A percentile compares a stretch with the other conserved stretches of the same genome.
phyloP scores from a whole-genome alignment of 192 early-diverging fungal species.

The Pilobolus umbonatus region DNA sequence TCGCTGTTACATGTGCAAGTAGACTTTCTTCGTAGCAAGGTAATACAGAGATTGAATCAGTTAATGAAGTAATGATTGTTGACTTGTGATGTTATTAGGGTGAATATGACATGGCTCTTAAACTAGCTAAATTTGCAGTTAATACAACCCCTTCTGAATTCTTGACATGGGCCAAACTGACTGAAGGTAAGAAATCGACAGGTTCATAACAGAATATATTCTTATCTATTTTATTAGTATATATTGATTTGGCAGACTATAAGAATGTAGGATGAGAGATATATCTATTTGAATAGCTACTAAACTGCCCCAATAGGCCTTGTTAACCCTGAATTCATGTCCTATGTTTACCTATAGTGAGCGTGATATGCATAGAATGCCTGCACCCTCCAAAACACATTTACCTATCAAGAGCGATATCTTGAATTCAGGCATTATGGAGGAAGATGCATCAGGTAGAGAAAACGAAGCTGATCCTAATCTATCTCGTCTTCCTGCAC shows the following conservation, averaged over 20 bases:
- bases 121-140: slow-evolving; percentile 89
- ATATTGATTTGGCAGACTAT: slow-evolving; percentile 82
- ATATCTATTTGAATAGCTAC: background rate
- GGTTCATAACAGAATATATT: background rate
- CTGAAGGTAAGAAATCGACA: slow-evolving; percentile 57
- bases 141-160: slow-evolving; percentile 94
- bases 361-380: slow-evolving; percentile 87
- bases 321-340: slow-evolving; percentile 95
- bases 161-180: slow-evolving; percentile 91
- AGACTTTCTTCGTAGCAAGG: slow-evolving; percentile 84
- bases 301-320: slow-evolving; percentile 50
- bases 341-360: slow-evolving; percentile 97
- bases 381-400: slow-evolving; percentile 83
- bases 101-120: slow-evolving; percentile 70
- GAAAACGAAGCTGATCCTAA: slow-evolving; percentile 59
- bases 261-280: slow-evolving; percentile 53
- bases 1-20: slow-evolving; percentile 85
- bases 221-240: slow-evolving; percentile 41
- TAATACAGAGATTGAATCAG: slow-evolving; percentile 9
- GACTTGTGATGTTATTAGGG: no score
- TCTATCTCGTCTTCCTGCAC: slow-evolving; percentile 82
- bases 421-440: slow-evolving; percentile 48
- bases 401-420: slow-evolving; percentile 84
- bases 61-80: background rate
- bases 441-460: slow-evolving; percentile 47